phyloP scores from a whole-genome alignment of 2,329 filamentous ascomycete genomes.

The Colletotrichum tropicicola region DNA sequence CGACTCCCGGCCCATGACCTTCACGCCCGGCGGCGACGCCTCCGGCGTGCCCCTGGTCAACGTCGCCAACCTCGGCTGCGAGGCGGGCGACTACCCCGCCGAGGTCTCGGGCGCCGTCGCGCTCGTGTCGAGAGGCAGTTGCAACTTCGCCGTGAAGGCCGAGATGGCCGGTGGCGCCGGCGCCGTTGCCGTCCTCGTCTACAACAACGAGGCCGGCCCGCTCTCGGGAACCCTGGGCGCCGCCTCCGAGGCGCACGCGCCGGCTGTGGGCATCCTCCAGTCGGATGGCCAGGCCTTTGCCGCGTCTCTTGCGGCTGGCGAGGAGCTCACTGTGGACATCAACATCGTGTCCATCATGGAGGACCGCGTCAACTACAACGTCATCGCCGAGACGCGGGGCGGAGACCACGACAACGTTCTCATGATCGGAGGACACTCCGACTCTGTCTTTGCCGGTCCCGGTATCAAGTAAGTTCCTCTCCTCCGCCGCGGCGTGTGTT shows the following conservation, averaged over 20 bases:
- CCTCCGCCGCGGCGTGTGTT: no score
- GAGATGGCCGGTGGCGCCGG: constrained; percentile 63
- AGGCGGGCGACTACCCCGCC: constrained; percentile 60
- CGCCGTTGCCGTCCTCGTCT: constrained; percentile 65
- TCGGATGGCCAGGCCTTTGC: constrained; percentile 50
- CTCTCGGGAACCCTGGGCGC: constrained; percentile 64
- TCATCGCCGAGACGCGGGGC: constrained; percentile 57
- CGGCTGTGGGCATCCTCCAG: constrained; percentile 61
- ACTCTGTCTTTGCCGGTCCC: constrained; percentile 57
- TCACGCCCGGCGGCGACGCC: constrained; percentile 58
- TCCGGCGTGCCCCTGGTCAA: constrained; percentile 49
- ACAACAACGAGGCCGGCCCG: constrained; percentile 66
- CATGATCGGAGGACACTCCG: constrained; percentile 56
- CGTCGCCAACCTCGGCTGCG: constrained; percentile 63
- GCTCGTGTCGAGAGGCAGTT: constrained; percentile 66
- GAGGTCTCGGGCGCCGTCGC: constrained; percentile 64
- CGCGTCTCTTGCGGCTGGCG: constrained; percentile 39
- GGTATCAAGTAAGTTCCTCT: constrained; percentile 61
- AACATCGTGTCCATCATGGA: constrained; percentile 58
- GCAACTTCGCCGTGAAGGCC: constrained; percentile 67
- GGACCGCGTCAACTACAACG: constrained; percentile 57
- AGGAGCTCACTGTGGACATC: constrained; percentile 42
- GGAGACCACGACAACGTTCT: constrained; percentile 59
- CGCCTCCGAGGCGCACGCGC: constrained; percentile 54
- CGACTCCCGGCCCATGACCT: constrained; percentile 48